These are phyloP conservation scores for Boletellus emodensis DNA, from an alignment of 768 basidiomycete genomes.

Conservation along the genomic window DNA sequence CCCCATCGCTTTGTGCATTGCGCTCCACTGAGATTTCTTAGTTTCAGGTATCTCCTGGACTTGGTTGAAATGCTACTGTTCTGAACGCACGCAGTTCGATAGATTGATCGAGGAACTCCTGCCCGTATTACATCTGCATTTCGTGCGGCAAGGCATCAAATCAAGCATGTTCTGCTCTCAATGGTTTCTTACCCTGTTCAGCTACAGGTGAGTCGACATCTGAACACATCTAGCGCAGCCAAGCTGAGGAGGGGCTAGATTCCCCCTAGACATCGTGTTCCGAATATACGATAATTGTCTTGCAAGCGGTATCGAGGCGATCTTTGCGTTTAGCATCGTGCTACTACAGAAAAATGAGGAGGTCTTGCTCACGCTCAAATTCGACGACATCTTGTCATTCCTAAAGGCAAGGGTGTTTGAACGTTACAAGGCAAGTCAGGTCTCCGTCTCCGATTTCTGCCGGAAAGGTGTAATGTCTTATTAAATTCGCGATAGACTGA, in stretches of 20 bases:
- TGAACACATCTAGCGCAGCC: neutral
- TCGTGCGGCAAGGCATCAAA: slow-evolving; percentile 90
- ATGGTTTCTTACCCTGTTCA: slow-evolving; percentile 98
- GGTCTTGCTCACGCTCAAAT: slow-evolving; percentile 71
- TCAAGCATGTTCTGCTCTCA: slow-evolving; percentile 98
- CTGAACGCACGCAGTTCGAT: slow-evolving; percentile 65
- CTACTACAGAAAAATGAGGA: slow-evolving; percentile 88
- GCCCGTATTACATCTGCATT: slow-evolving; percentile 90
- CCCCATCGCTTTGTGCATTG: neutral
- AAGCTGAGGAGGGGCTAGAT: slow-evolving; percentile 44
- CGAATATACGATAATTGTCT: slow-evolving; percentile 96
- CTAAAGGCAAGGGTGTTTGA: slow-evolving; percentile 82
- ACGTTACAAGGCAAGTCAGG: slow-evolving; percentile 56
- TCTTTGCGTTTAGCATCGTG: slow-evolving; percentile 90
- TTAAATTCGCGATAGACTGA: slow-evolving; percentile 21
- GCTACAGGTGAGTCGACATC: slow-evolving; percentile 64
- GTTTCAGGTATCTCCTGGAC: slow-evolving; percentile 53
- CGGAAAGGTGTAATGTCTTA: neutral
- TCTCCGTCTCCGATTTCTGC: neutral
- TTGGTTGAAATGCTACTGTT: slow-evolving; percentile 2
- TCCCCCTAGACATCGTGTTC: slow-evolving; percentile 91
- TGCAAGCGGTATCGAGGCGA: slow-evolving; percentile 94
- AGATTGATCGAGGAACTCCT: slow-evolving; percentile 88
- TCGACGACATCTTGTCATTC: slow-evolving; percentile 86
- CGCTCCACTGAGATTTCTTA: slow-evolving; percentile 21